Evolutionary conservation across 1,139 yeast genomes (phyloP).

Genomic region (Diutina ranongensis): DNA sequence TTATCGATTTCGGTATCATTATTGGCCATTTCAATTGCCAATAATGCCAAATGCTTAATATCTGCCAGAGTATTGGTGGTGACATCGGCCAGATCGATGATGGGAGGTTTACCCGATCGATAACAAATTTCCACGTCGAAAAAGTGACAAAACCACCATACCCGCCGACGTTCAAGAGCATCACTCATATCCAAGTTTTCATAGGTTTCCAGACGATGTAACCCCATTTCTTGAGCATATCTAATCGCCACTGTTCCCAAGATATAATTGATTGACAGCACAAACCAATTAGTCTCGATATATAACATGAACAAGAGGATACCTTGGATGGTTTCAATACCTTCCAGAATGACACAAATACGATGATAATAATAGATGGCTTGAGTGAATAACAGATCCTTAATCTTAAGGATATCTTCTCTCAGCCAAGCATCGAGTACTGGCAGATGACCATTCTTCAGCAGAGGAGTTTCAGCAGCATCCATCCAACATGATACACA

Average conservation of each 20-base stretch:
- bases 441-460: not conserved
- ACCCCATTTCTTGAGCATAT: constrained; percentile 53
- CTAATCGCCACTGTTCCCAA: constrained; percentile 42
- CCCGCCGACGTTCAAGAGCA: constrained; percentile 22
- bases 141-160: constrained; percentile 49
- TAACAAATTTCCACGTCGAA: constrained; percentile 45
- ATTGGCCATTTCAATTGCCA: not conserved
- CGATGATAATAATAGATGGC: constrained; percentile 38
- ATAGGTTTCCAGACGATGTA: constrained; percentile 47
- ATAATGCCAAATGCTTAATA: not conserved
- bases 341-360: constrained; percentile 37
- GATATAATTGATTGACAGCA: constrained; percentile 32
- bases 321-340: constrained; percentile 38
- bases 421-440: constrained; percentile 3
- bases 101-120: constrained; percentile 50
- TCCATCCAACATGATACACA: constrained; percentile 7
- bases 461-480: not conserved
- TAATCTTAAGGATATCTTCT: constrained; percentile 12
- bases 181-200: constrained; percentile 26
- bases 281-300: constrained; percentile 31
- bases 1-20: not conserved
- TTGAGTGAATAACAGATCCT: constrained; percentile 20
- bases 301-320: constrained; percentile 33
- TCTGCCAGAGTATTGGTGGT: constrained; percentile 10
- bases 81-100: constrained; percentile 39